Conservation (phyloP, 139 green algal species). For the Chlorokybus atmophyticus region DNA sequence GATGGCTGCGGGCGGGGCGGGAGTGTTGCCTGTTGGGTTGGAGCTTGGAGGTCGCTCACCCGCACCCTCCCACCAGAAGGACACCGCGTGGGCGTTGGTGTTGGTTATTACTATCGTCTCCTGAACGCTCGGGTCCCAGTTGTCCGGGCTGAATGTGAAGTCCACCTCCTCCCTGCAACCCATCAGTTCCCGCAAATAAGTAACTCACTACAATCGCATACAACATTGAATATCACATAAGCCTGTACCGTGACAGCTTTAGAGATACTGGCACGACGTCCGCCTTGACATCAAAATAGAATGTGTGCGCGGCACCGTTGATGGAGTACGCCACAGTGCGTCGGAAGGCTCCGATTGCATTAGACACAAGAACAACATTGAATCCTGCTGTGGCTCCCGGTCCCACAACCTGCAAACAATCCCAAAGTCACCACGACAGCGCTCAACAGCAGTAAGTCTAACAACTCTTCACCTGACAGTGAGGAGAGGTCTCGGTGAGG, state of each 20-base stretch:
- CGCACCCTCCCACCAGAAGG: slow-evolving; percentile 35
- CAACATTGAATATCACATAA: slow-evolving; percentile 43
- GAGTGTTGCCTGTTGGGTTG: too few species aligned
- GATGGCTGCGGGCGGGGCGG: too few species aligned
- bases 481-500: background rate
- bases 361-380: slow-evolving; percentile 30
- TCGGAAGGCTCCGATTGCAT: slow-evolving; percentile 19
- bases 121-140: slow-evolving; percentile 26
- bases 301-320: slow-evolving; percentile 44
- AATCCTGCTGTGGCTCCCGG: slow-evolving; percentile 34
- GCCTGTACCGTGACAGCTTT: slow-evolving; percentile 19
- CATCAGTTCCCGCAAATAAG: too few species aligned
- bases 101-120: slow-evolving; percentile 49
- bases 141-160: slow-evolving; percentile 33
- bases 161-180: slow-evolving; percentile 40
- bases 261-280: background rate
- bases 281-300: background rate
- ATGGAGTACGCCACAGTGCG: slow-evolving; percentile 47
- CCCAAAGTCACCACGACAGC: too few species aligned
- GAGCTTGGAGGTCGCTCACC: slow-evolving; percentile 1
- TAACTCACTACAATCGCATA: too few species aligned
- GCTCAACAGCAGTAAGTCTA: too few species aligned
- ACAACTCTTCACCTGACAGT: too few species aligned
- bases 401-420: slow-evolving; percentile 15
- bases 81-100: slow-evolving; percentile 42